Evolutionary conservation across 352 stramenopile genomes (phyloP), one percentile per base, ranked within the genome.

Genomic region (Pythium sukuiense): DNA sequence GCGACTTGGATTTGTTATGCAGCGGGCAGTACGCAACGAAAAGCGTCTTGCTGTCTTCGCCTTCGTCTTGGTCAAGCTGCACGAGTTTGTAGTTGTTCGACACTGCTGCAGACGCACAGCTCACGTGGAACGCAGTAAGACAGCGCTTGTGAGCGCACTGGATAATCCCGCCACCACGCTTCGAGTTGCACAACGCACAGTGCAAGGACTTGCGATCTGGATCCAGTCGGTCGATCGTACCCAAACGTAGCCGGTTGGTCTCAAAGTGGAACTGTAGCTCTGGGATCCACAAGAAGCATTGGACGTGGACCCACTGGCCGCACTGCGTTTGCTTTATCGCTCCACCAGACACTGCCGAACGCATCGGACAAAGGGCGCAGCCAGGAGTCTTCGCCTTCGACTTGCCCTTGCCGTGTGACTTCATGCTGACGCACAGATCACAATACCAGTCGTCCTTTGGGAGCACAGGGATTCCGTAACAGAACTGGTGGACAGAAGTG

Each of bases 401-500:
- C 27, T 48, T 50, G 20, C 29, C 30, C 55, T 61, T 33, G 13
- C 18, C 27, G 6, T 13, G 16, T 3, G 33, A 35, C 7, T 59
- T 48, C 8, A 7, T 37, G 71, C 3, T 14, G 24, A 29, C 6
- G 24, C 80, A 93, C 11, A 65, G 64, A 37, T 95, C 87, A 54
- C 92, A 98, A 52, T 88, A 94, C 87, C 88, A 98, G 16, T 93
- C 85, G 6, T 78, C 87, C 56, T 60, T 76, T 2, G 89, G 88
- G 13, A 97, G 57, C 3, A 57, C 18, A 7, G 69, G 69, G 11
- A 97, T 80, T 5, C 87, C 88, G 55, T 97, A 97, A 73, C 91
- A 97, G 61, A 88, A 89, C 68, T 97, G 90, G 71, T 97, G 91
- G 3, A 97, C 87, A 4, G 81, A 76, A 20, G 93, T 73, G 63